Evolutionary conservation across 768 basidiomycete genomes (phyloP), one percentile per base, ranked within the genome.

Genomic region (Clavaria fumosa): DNA sequence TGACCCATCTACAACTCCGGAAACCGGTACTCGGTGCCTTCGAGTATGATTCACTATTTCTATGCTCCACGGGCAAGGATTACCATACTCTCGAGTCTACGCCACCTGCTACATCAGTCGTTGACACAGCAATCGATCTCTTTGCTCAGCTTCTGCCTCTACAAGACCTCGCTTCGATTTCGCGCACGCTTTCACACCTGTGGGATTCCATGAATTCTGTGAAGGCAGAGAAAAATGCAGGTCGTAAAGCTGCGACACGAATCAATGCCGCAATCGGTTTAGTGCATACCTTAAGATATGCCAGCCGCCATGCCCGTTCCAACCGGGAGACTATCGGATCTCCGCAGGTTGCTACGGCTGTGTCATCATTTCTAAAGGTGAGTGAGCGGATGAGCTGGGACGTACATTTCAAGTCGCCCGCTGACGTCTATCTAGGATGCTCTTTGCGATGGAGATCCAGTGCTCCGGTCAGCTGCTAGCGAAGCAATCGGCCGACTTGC

Each of bases 401-500:
- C n/a, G n/a, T n/a, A n/a, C n/a, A n/a, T n/a, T n/a, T n/a, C n/a
- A n/a, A n/a, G 17, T 37, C n/a, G 37, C 20, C 31, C 14, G 19
- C 14, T 2, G 15, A 41, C 24, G 41, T 12, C 35, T n/a, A n/a
- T n/a, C 18, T 47, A 88, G 78, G 83, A 85, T 37, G 73, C 78
- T 0, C 62, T 97, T 9, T 60, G 86, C 4, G 84, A 96, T 47
- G 72, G 79, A 0, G 90, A 91, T 50, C 56, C 70, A 2, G 67
- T 78, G 15, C 58, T 96, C 12, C 74, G 91, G 1, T 69, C 70
- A 12, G 75, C 79, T 0, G 76, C 79, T 24, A 90, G 89, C 45
- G 89, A 95, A 54, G 75, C 82, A 0, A 74, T 97, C 42, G 95
- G 93, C 11, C 75, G 85, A 11, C 59, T 97, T 5, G 80, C 85